Percentiles rank a stretch among this genome's conserved stretches.
These are phyloP conservation scores for Smittium culicis DNA, from an alignment of 371 early-diverging fungal genomes.

Conservation along the genomic window DNA sequence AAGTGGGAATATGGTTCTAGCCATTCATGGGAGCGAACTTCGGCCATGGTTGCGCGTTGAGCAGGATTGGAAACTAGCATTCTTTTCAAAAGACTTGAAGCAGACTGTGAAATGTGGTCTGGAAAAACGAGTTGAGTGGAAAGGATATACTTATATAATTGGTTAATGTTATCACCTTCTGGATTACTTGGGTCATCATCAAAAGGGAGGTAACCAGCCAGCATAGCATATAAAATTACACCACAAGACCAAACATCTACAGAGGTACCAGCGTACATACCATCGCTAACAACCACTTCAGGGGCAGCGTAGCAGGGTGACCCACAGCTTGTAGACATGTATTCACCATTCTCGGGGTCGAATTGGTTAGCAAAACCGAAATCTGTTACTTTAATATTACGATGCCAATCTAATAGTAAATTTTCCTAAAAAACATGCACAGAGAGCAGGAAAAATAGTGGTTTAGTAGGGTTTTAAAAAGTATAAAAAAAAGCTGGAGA, in stretches of 20 bases:
- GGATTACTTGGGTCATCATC: conserved; percentile 97
- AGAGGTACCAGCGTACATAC: conserved; percentile 89
- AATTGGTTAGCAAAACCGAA: conserved; percentile 98
- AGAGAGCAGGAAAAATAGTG: no score
- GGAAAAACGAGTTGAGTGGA: conserved; percentile 81
- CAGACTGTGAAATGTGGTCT: conserved; percentile 66
- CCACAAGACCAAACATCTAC: conserved; percentile 87
- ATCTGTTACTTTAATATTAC: conserved; percentile 90
- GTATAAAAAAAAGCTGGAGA: conserved; percentile 14
- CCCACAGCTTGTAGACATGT: conserved; percentile 86
- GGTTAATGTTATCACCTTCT: conserved; percentile 89
- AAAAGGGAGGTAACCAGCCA: conserved; percentile 95
- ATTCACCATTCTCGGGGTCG: conserved; percentile 42
- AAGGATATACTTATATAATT: conserved; percentile 88
- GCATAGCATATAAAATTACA: conserved; percentile 91
- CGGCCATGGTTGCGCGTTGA: conserved; percentile 68
- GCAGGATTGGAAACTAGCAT: conserved; percentile 88
- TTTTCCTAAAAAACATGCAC: conserved; percentile 68
- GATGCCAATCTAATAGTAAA: conserved; percentile 63
- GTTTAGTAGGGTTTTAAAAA: no score
- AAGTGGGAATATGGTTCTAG: conserved; percentile 31
- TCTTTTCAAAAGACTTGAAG: conserved; percentile 64
- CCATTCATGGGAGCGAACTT: conserved; percentile 77
- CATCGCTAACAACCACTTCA: conserved; percentile 87
- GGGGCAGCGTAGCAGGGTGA: conserved; percentile 97